Base-by-base conservation (phyloP, 2,329 filamentous ascomycete species). In the Pseudopithomyces chartarum region DNA sequence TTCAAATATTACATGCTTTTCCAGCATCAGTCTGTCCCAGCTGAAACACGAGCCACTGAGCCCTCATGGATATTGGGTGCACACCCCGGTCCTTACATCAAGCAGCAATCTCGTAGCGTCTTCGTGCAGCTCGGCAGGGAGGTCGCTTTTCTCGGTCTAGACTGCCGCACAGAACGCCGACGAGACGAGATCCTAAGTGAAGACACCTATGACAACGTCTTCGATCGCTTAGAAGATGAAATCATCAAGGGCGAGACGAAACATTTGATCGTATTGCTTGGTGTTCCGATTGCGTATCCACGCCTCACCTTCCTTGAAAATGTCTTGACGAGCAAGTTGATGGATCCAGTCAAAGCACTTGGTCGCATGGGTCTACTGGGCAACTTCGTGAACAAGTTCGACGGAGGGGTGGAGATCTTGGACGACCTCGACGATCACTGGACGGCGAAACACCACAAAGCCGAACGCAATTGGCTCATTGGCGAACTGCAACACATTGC, bases 1-100 rank as follows among this genome's bases (percentile, higher is more conserved):
- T 98, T 95, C 84, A 99, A 99, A 75, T 99, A 98, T 77, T 99
- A 99, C 70, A 89, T 99, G 87, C 84, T 99, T 8, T 99, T 99
- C 79, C 95, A 99, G 75, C 95, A 99, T 66, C 96, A 99, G 75
- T 96, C 90, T 63, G 82, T 96, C 3, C 79, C 86, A 0, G 85
- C 88, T 44, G 95, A 99, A 78, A 92, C 88, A 0, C 88, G 96
- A 63, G 81, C 84, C 34, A 85, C 90, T 2, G 96, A 99, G 74
- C 91, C 94, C 2, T 97, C 92, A 71, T 98, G 95, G 95, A 79
- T 96, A 17, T 78, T 98, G 3, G 95, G 95, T 6, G 80, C 84
- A 22, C 81, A 84, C 33, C 90, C 89, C 2, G 96, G 96, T 0
- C 93, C 94, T 0, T 99, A 97, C 73, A 97, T 99, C 71, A 85